phyloP scores from a whole-genome alignment of 208 protist species.

The Trypanosoma avium region DNA sequence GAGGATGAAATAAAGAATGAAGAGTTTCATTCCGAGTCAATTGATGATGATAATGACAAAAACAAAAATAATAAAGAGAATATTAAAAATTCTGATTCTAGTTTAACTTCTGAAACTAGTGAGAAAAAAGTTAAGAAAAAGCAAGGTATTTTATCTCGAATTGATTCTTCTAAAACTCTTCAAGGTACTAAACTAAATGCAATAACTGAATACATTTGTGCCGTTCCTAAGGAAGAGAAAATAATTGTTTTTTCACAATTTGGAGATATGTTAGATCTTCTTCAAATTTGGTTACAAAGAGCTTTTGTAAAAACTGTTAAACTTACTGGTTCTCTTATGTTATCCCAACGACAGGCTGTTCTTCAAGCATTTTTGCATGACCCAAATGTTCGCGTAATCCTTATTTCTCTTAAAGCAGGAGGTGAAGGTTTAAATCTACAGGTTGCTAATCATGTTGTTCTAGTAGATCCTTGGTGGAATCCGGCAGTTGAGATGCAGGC shows the following conservation, averaged over 20 bases:
- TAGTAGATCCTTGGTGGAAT: slow-evolving; percentile 99
- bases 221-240: slow-evolving; percentile 82
- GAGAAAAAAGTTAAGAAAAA: slow-evolving; percentile 8
- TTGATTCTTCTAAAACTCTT: slow-evolving; percentile 79
- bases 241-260: slow-evolving; percentile 96
- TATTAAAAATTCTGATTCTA: slow-evolving; percentile 7
- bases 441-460: slow-evolving; percentile 97
- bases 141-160: slow-evolving; percentile 58
- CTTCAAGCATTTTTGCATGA: slow-evolving; percentile 84
- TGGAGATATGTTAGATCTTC: slow-evolving; percentile 95
- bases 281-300: slow-evolving; percentile 84
- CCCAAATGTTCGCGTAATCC: slow-evolving; percentile 91
- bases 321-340: slow-evolving; percentile 89
- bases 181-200: slow-evolving; percentile 90
- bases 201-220: slow-evolving; percentile 80
- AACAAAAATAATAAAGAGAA: slow-evolving; percentile 21
- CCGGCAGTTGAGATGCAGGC: slow-evolving; percentile 98
- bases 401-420: slow-evolving; percentile 98
- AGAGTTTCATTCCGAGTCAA: background rate
- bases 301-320: slow-evolving; percentile 80
- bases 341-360: slow-evolving; percentile 79
- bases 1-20: slow-evolving; percentile 34
- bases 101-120: background rate
- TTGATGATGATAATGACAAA: background rate
- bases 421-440: slow-evolving; percentile 99